Evolutionary conservation across 495 filamentous ascomycete species (phyloP), one percentile per base, ranked within the genome.

Genomic region (Trypethelium eluteriae): DNA sequence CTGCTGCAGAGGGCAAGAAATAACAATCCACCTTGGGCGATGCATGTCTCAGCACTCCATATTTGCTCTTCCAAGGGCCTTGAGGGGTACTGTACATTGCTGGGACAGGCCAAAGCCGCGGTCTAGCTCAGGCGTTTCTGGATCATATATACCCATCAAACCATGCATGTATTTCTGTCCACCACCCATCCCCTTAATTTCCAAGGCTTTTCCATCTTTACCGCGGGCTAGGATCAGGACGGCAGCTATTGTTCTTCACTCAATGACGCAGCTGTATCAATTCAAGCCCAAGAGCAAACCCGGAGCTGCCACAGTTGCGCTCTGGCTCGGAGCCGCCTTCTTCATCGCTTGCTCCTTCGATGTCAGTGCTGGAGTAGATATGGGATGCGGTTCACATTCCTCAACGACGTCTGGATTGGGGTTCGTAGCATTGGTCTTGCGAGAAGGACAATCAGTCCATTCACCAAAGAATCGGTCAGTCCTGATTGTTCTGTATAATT

Each of bases 251-350:
- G 6, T 7, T 50, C 69, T 66, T 64, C 63, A 64, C 32, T 11
- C 64, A 47, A 69, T 71, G 69, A 66, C 69, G 6, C 38, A 65
- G 66, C 68, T 62, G 69, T 71, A 71, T 71, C 69, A 71, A 68
- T 62, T 66, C 32, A 66, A 50, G 66, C 69, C 69, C 69, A 50
- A 71, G 66, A 70, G 11, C 12, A 53, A 53, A 25, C n/a, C 49
- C 18, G 49, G 49, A 53, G 49, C n/a, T 53, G 49, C 49, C 49
- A 14, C 41, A 14, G 49, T 53, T 25, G 49, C 49, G 49, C 49
- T 53, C 49, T 18, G 49, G 49, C 49, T 53, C 18, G 49, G 18
- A 5, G 18, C 49, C 49, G 49, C 49, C n/a, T 53, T 9, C 49
- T 53, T 53, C 49, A 53, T 53, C 18, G 49, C 49, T 53, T 18